Base-by-base conservation (phyloP, 225 moss, liverwort and hornwort species). In the Antitrichia curtipendula region DNA sequence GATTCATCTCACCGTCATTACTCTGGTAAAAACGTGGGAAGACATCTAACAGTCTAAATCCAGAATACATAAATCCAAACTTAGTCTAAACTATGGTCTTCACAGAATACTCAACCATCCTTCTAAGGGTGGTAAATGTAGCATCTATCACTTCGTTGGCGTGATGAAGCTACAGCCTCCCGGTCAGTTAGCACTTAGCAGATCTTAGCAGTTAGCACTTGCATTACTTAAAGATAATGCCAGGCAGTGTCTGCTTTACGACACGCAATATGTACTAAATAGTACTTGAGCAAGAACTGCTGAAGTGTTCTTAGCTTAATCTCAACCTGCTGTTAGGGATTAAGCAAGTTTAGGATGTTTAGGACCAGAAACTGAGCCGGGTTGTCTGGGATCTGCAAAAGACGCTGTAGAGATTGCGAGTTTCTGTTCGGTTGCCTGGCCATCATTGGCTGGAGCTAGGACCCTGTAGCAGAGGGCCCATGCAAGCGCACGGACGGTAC, bases 361-460 rank as follows among this genome's bases (percentile, higher is more conserved):
- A 84, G n/a, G 83, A 86, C 65, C 43, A 57, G 66, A 88, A 80
- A 80, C 60, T 75, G 62, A 76, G 80, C 75, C 86, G 84, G 88
- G 52, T 88, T 86, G 25, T 68, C 52, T 59, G 88, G 86, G 88
- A 89, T 89, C 87, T 76, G 71, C 38, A 88, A 85, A 85, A 59
- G 77, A 81, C 24, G 32, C 85, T 82, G 61, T 61, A 87, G 83
- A 74, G 60, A 74, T 80, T 91, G 82, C 49, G 54, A 50, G 32
- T 87, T 81, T 61, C 81, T 53, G 82, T 73, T 72, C 57, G 45
- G 66, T 20, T 85, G 40, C 58, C 29, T 82, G 86, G 91, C 68
- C 80, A 81, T 82, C 79, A 79, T 84, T 84, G 81, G 80, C 78
- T 84, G 40, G 78, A 85, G 62, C 87, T 70, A 87, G 59, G 31